Evolutionary conservation across 345 rosid genomes (phyloP), one percentile per base, ranked within the genome.

Genomic region (Camelina sativa): DNA sequence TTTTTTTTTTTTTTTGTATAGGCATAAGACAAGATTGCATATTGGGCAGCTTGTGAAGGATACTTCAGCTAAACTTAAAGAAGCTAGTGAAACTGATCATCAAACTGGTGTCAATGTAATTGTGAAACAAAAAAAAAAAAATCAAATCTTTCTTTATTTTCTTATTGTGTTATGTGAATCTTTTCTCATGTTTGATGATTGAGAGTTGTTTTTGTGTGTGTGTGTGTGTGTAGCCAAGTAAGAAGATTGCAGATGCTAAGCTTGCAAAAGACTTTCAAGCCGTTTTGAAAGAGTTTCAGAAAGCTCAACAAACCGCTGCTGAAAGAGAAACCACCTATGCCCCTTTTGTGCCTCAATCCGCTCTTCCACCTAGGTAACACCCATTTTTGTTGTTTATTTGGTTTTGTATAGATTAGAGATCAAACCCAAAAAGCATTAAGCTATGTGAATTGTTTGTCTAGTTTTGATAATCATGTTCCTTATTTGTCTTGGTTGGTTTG

Each of bases 201-300:
- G 20, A 13, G 38, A 34, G 37, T 34, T 34, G 30, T 34, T 1
- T 75, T 19, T 30, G 32, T 16, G 8, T 75, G 30, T 30, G 32
- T 16, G 8, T 22, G 51, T 62, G n/a, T 62, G 41, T 85, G 71
- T 81, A 90, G 96, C 86, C 89, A 72, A 87, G 85, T 84, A 92
- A 95, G 86, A 95, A 95, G 87, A 86, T 95, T 43, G 87, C 96
- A 47, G 97, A 95, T 81, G 97, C 97, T 62, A 96, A 96, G 82
- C 98, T 96, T 75, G 99, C 97, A 44, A 96, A 89, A 78, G 99
- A 96, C 79, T 92, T 96, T 81, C 92, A 96, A 85, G 88, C 91
- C 23, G 99, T 96, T 63, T 79, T 96, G 62, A 91, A 83, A 78
- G 99, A 96, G 86, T 96, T 92, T 82, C 99, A 96, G 85, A 96